Evolutionary conservation across 176 grass and related monocot genomes (phyloP).

Genomic region (Triticum turgidum): DNA sequence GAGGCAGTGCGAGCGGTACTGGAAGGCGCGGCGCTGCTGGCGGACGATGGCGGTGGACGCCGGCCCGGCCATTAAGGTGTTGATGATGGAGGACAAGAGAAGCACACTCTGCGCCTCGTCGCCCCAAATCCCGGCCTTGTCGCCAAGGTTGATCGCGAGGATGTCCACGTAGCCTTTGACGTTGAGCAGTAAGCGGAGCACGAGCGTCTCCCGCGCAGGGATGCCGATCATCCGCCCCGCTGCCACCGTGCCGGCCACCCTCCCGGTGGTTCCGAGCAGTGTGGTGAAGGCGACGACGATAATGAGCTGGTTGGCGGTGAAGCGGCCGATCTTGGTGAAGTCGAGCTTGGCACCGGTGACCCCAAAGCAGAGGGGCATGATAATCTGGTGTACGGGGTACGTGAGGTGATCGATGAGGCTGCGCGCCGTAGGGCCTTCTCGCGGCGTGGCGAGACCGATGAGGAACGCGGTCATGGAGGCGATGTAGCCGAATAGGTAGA

Average conservation of each 20-base stretch:
- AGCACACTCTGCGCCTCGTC: constrained; percentile 32
- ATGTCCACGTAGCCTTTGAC: constrained; percentile 73
- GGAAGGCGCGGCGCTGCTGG: constrained; percentile 37
- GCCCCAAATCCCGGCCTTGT: constrained; percentile 36
- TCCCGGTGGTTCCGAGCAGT: constrained; percentile 43
- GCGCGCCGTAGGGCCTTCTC: constrained; percentile 57
- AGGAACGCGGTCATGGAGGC: constrained; percentile 61
- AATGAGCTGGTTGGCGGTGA: neutral
- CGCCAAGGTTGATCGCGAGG: constrained; percentile 43
- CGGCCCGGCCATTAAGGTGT: constrained; percentile 60
- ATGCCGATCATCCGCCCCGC: constrained; percentile 35
- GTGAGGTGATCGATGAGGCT: constrained; percentile 57
- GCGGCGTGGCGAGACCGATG: constrained; percentile 53
- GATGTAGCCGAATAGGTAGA: constrained; percentile 41
- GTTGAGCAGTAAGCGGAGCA: constrained; percentile 69
- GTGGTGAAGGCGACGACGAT: constrained; percentile 39
- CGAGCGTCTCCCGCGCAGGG: constrained; percentile 36
- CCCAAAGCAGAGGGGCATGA: constrained; percentile 71
- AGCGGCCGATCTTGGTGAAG: constrained; percentile 24
- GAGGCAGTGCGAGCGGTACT: constrained; percentile 47
- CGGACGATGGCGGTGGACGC: constrained; percentile 57
- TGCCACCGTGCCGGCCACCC: constrained; percentile 57
- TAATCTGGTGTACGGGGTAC: constrained; percentile 54
- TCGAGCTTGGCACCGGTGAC: constrained; percentile 45
- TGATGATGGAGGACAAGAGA: constrained; percentile 44